Base-by-base conservation (phyloP, 345 rosid species). In the Sonneratia alba region DNA sequence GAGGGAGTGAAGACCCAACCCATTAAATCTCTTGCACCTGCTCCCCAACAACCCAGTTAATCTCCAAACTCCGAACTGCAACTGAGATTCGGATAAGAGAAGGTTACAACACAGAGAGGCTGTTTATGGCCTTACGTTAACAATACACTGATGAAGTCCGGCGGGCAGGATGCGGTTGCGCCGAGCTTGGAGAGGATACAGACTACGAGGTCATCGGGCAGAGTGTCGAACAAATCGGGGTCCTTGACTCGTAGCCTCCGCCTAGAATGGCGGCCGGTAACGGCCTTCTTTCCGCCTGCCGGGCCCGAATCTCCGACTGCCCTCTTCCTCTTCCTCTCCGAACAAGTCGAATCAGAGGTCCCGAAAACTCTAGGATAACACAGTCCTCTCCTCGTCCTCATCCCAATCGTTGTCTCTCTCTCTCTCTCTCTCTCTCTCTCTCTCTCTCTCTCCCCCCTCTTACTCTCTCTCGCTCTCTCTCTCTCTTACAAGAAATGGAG, bases 21-120 rank as follows among this genome's bases (percentile, higher is more conserved):
- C 75, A 21, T 89, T 87, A 22, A 95, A 79, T 77, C 96, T 92
- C 82, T 86, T 91, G 85, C 97, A 92, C 79, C 98, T 94, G 93
- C 70, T 70, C 1, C 36, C 72, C 76, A 61, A 61, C 57, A 70
- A 71, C 48, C 49, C 14, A 5, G 15, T 67, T 36, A 80, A 67
- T 14, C 36, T 37, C 74, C 11, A 42, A 71, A 80, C 48, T 16
- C 67, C 7, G 36, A 32, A 51, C 12, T 1, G 15, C 11, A 47
- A 9, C 51, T 47, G 51, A 13, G 51, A 47, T 8, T 42, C 51
- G 14, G 51, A 9, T 13, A 47, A 9, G 51, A 47, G 7, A 42
- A 42, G 45, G 45, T 42, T 47, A 47, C 51, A 47, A 47, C 51
- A 47, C 51, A 47, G 51, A 47, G 15, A 9, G 51, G 15, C 13